These are phyloP conservation scores for Aphanoascus verrucosus DNA, from an alignment of 2,329 filamentous ascomycete species.

Conservation along the genomic window DNA sequence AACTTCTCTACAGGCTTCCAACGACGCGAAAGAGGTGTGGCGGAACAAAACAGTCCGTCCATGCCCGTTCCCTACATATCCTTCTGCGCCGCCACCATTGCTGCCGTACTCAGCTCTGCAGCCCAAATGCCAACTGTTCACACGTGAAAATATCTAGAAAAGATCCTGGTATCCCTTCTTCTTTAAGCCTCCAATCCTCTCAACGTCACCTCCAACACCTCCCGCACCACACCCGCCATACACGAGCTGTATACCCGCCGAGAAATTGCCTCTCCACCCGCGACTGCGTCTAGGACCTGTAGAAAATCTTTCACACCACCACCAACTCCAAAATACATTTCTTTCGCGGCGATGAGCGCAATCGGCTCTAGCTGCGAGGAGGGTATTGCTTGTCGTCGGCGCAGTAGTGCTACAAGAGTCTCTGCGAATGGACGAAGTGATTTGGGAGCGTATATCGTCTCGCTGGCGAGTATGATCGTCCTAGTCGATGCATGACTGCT, in stretches of 20 bases:
- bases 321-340: slow-evolving; percentile 57
- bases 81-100: too few species aligned
- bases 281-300: slow-evolving; percentile 23
- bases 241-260: slow-evolving; percentile 27
- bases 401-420: slow-evolving; percentile 42
- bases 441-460: slow-evolving; percentile 53
- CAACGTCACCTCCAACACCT: slow-evolving; percentile 30
- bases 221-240: slow-evolving; percentile 36
- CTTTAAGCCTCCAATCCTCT: background rate
- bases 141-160: slow-evolving; percentile 2
- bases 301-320: slow-evolving; percentile 53
- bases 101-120: background rate
- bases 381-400: slow-evolving; percentile 18
- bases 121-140: background rate
- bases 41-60: background rate
- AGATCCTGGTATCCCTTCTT: background rate
- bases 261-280: background rate
- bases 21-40: background rate
- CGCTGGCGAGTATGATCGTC: slow-evolving; percentile 47
- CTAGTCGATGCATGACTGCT: slow-evolving; percentile 21
- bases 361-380: slow-evolving; percentile 24
- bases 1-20: background rate
- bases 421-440: slow-evolving; percentile 47
- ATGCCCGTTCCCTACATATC: background rate
- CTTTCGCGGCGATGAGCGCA: slow-evolving; percentile 52